These are phyloP conservation scores for Deuterostichococcus epilithicus DNA, from an alignment of 139 green algal genomes.

Conservation along the genomic window DNA sequence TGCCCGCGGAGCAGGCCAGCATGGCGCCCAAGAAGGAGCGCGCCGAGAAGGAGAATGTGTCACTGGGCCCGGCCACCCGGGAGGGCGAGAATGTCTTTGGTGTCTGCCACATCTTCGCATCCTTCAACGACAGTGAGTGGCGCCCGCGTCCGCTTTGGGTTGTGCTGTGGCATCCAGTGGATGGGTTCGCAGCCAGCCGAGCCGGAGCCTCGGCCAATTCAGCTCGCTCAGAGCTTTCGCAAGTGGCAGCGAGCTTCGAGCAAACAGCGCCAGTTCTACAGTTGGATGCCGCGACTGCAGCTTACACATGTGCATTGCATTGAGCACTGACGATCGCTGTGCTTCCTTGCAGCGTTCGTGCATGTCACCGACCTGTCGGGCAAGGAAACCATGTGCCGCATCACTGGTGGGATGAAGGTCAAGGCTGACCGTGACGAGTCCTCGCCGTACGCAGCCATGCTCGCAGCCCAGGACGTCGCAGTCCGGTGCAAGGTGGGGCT, in stretches of 20 bases:
- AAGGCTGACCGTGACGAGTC: conserved; percentile 99
- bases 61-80: conserved; percentile 65
- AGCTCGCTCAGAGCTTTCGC: too few species aligned
- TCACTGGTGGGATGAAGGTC: conserved; percentile 99
- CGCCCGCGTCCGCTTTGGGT: too few species aligned
- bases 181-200: too few species aligned
- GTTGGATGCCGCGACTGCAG: too few species aligned
- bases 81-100: conserved; percentile 98
- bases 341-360: conserved; percentile 74
- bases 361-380: conserved; percentile 99
- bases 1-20: conserved; percentile 2
- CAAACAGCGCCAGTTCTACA: too few species aligned
- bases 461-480: conserved; percentile 98
- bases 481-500: conserved; percentile 86
- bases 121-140: conserved; percentile 93
- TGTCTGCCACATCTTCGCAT: conserved; percentile 99
- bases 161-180: too few species aligned
- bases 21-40: conserved; percentile 54
- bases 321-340: too few species aligned
- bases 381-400: conserved; percentile 93
- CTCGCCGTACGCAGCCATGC: conserved; percentile 98
- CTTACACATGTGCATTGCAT: too few species aligned
- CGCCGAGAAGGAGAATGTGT: conserved; percentile 59
- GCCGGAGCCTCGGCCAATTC: too few species aligned
- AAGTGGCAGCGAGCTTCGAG: too few species aligned